These are phyloP conservation scores for Albizia julibrissin DNA, from an alignment of 306 rosid genomes.

Conservation along the genomic window DNA sequence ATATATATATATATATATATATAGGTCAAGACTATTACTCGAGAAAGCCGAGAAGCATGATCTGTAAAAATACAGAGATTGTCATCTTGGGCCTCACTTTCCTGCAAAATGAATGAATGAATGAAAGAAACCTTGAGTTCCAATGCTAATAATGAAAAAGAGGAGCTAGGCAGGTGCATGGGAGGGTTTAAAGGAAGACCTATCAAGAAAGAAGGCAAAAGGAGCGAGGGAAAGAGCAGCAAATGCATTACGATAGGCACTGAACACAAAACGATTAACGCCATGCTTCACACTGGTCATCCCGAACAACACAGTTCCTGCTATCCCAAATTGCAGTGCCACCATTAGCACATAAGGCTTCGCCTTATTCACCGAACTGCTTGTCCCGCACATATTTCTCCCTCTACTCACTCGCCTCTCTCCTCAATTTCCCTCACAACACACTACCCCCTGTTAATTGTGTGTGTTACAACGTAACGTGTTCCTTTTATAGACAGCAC, in stretches of 20 bases:
- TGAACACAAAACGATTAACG: constrained; percentile 63
- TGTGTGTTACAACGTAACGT: neutral
- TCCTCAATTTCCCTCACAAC: neutral
- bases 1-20: too few relatives aligned
- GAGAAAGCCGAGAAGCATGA: constrained; percentile 62
- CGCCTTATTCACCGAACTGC: constrained; percentile 28
- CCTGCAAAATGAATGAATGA: constrained; percentile 44
- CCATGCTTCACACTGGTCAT: constrained; percentile 64
- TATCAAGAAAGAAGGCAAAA: constrained; percentile 60
- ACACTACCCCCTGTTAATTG: neutral
- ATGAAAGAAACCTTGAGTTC: neutral
- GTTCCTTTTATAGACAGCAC: constrained; percentile 30
- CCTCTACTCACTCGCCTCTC: neutral
- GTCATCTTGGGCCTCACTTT: constrained; percentile 74
- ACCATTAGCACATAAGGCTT: constrained; percentile 65
- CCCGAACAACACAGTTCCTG: constrained; percentile 61
- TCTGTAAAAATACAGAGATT: constrained; percentile 49
- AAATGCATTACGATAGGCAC: constrained; percentile 65
- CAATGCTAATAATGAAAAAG: neutral
- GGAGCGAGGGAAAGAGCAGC: constrained; percentile 66
- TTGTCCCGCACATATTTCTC: neutral
- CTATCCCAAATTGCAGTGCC: constrained; percentile 63
- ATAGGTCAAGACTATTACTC: constrained; percentile 50
- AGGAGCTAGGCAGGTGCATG: neutral
- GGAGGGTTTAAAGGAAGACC: constrained; percentile 30